Conservation (phyloP, 768 basidiomycete species). For the Coprinopsis strossmayeri region DNA sequence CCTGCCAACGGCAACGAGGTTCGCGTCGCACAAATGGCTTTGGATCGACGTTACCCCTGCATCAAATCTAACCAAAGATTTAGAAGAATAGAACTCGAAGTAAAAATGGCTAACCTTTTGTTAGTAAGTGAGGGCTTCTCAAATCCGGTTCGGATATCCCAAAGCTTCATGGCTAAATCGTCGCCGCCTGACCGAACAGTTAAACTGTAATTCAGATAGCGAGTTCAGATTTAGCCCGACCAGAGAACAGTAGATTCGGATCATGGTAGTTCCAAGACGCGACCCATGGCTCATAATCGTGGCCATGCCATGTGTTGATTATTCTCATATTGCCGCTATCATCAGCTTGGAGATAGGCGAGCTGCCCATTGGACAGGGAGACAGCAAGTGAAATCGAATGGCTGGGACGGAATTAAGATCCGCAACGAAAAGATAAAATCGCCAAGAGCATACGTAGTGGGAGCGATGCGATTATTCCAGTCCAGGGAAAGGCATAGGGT, state of each 20-base stretch:
- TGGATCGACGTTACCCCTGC: conserved; percentile 92
- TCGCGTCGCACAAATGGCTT: conserved; percentile 69
- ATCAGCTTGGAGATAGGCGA: conserved; percentile 54
- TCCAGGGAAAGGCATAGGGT: conserved; percentile 86
- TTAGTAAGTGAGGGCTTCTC: conserved; percentile 60
- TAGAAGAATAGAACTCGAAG: conserved; percentile 3
- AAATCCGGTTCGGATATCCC: conserved; percentile 76
- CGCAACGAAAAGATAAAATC: background rate
- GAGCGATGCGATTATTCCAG: conserved; percentile 71
- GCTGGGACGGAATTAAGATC: conserved; percentile 22
- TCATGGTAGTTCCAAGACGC: conserved; percentile 90
- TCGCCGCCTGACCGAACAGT: conserved; percentile 66
- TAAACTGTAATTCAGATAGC: no score
- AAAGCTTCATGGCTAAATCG: conserved; percentile 82
- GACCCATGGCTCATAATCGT: conserved; percentile 94
- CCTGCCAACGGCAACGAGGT: conserved; percentile 90
- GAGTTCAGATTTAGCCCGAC: no score
- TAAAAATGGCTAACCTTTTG: conserved; percentile 41
- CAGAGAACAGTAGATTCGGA: conserved; percentile 74
- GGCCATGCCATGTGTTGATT: conserved; percentile 70
- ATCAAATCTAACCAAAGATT: conserved; percentile 60
- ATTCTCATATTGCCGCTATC: conserved; percentile 38
- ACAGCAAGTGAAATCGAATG: conserved; percentile 56
- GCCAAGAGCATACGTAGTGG: conserved; percentile 33
- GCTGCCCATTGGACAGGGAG: conserved; percentile 75